These are phyloP conservation scores for Staphylotrichum tortipilum DNA, from an alignment of 495 filamentous ascomycete species.

Conservation along the genomic window DNA sequence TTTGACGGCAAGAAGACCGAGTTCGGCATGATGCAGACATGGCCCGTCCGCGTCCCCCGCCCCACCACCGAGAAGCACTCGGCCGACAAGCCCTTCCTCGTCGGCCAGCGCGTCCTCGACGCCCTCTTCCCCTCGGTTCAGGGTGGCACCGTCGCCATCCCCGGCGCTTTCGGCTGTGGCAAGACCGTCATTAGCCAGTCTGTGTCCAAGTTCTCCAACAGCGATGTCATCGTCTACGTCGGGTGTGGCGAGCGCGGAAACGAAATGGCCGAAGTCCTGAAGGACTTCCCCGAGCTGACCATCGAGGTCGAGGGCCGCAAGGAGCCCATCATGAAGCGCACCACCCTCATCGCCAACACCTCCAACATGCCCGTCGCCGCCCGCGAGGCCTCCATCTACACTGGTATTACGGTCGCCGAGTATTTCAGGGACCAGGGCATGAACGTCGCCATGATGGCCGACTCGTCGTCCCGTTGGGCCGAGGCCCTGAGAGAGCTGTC, in stretches of 20 bases:
- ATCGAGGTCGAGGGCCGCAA: conserved; percentile 85
- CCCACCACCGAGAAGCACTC: conserved; percentile 84
- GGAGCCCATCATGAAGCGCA: conserved; percentile 99
- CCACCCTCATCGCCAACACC: conserved; percentile 95
- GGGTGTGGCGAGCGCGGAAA: conserved; percentile 91
- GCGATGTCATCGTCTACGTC: conserved; percentile 97
- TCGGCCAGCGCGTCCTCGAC: conserved; percentile 93
- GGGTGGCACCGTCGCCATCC: conserved; percentile 95
- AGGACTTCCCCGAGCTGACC: conserved; percentile 96
- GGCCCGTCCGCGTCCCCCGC: conserved; percentile 96
- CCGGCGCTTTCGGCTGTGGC: conserved; percentile 96
- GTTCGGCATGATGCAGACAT: conserved; percentile 95
- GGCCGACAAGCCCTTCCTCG: conserved; percentile 80
- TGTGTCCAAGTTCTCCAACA: conserved; percentile 99
- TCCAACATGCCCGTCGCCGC: conserved; percentile 99
- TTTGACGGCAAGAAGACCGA: conserved; percentile 93
- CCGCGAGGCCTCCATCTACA: conserved; percentile 98
- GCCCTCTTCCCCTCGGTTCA: conserved; percentile 97
- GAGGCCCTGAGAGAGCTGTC: conserved; percentile 98
- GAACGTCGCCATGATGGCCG: conserved; percentile 98
- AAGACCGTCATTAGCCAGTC: conserved; percentile 99
- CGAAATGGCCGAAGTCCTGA: conserved; percentile 99
- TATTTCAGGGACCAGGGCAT: conserved; percentile 99
- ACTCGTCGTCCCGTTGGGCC: conserved; percentile 97
- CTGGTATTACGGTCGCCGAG: conserved; percentile 94